Evolutionary conservation across 495 filamentous ascomycete species (phyloP), one percentile per base, ranked within the genome.

Genomic region (Massariosphaeria phaeospora): DNA sequence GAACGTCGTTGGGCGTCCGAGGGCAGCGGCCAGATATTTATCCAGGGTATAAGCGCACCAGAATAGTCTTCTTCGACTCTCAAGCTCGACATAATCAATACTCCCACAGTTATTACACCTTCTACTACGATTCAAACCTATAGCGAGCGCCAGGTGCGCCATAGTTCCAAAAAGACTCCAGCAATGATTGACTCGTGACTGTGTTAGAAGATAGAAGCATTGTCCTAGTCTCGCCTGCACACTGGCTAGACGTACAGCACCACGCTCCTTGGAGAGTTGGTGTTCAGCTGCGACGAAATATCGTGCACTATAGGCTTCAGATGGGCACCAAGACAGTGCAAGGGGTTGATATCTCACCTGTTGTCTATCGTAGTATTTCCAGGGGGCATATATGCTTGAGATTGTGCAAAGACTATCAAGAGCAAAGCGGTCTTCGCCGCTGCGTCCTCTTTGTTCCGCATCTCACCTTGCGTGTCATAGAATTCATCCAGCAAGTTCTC

Each of bases 151-250:
- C 23, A 58, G 55, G 25, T 58, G 55, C 6, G 55, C 55, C 11
- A 30, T 58, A 7, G 55, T 57, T 1, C 72, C 71, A 43, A 73
- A 71, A 21, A 71, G 59, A 51, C 55, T 66, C 60, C 67, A 69
- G 48, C 68, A 70, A 38, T 73, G 69, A 39, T 73, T 71, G 26
- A 71, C 66, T 10, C 66, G 58, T 3, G 68, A 71, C 43, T 67
- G 63, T 10, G 64, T 54, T 8, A 73, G 57, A 18, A 73, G 63
- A 48, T 69, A 73, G 48, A 70, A 66, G 26, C 71, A 73, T 47
- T 68, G 70, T 13, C 63, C 61, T 6, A 73, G 49, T 8, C 69
- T 64, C 9, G 69, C 71, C 55, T 73, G 71, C 12, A 72, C 65
- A 45, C 64, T 71, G 6, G 65, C 56, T 12, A 73, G 45, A 13